Conservation (phyloP, 73 alveolate genomes). For the Diophrys sp. region DNA sequence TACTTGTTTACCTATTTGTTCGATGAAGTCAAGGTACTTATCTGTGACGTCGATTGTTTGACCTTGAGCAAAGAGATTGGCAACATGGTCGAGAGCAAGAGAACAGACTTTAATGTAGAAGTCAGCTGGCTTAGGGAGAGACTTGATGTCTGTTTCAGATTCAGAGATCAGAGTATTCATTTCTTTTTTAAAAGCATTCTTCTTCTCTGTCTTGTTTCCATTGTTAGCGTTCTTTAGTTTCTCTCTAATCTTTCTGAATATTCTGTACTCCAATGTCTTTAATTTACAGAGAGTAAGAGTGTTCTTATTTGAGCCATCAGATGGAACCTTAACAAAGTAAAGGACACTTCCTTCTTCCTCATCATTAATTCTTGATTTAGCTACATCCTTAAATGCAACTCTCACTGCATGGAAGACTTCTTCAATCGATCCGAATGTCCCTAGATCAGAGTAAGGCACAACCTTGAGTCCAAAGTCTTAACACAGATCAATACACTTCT, state of each 20-base stretch:
- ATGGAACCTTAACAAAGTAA: conserved; percentile 44
- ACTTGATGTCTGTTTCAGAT: neutral
- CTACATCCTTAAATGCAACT: conserved; percentile 56
- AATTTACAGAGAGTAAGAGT: conserved; percentile 70
- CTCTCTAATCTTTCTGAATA: conserved; percentile 91
- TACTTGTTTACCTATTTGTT: neutral
- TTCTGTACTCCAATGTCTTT: conserved; percentile 91
- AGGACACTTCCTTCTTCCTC: conserved; percentile 92
- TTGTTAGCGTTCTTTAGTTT: conserved; percentile 63
- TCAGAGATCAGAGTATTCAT: neutral
- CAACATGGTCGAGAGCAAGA: neutral
- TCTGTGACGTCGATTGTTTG: neutral
- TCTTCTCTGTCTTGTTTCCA: conserved; percentile 23
- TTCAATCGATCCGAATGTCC: conserved; percentile 62
- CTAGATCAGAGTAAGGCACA: conserved; percentile 68
- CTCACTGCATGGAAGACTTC: conserved; percentile 57
- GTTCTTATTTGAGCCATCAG: conserved; percentile 13
- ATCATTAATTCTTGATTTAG: conserved; percentile 66
- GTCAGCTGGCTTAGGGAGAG: neutral
- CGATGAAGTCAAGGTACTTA: neutral
- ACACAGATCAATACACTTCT: conserved; percentile 58
- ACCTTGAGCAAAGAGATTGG: neutral
- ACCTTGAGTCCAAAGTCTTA: conserved; percentile 66
- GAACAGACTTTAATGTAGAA: neutral
- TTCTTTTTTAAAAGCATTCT: conserved; percentile 3